Conservation (phyloP, 2,329 filamentous ascomycete species). For the Aspergillus sp. region DNA sequence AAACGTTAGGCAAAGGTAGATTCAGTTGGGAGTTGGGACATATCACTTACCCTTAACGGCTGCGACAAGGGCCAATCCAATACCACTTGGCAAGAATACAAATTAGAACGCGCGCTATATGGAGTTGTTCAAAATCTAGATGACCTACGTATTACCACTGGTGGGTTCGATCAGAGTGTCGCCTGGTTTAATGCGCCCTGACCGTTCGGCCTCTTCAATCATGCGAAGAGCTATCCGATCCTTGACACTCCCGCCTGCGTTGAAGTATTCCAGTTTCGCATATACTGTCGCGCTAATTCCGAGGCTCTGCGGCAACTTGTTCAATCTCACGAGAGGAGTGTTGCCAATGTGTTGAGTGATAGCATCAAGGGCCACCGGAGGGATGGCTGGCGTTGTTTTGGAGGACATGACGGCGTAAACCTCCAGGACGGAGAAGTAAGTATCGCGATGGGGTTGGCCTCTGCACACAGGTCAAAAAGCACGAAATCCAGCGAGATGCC, state of each 20-base stretch:
- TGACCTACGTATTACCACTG: constrained; percentile 77
- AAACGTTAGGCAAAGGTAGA: neutral
- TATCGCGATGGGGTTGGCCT: neutral
- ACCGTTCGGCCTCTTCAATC: constrained; percentile 92
- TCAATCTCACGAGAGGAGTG: constrained; percentile 90
- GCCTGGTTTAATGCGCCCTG: constrained; percentile 91
- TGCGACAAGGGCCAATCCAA: constrained; percentile 88
- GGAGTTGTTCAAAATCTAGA: neutral
- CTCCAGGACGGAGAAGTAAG: neutral
- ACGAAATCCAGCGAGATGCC: too few relatives aligned
- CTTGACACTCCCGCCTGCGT: constrained; percentile 90
- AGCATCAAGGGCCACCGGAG: constrained; percentile 60
- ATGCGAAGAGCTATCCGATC: constrained; percentile 95
- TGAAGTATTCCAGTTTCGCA: constrained; percentile 90
- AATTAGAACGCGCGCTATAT: neutral
- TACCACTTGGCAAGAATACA: constrained; percentile 56
- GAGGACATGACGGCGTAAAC: constrained; percentile 43
- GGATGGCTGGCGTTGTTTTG: constrained; percentile 50
- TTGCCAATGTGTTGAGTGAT: constrained; percentile 90
- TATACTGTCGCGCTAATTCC: constrained; percentile 88
- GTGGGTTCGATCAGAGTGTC: constrained; percentile 98
- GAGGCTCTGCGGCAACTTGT: constrained; percentile 86
- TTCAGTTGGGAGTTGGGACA: neutral
- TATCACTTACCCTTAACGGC: constrained; percentile 70
- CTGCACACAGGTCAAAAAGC: too few relatives aligned